These are phyloP conservation scores for Hyaloscypha bicolor DNA, from an alignment of 495 filamentous ascomycete genomes.

Conservation along the genomic window DNA sequence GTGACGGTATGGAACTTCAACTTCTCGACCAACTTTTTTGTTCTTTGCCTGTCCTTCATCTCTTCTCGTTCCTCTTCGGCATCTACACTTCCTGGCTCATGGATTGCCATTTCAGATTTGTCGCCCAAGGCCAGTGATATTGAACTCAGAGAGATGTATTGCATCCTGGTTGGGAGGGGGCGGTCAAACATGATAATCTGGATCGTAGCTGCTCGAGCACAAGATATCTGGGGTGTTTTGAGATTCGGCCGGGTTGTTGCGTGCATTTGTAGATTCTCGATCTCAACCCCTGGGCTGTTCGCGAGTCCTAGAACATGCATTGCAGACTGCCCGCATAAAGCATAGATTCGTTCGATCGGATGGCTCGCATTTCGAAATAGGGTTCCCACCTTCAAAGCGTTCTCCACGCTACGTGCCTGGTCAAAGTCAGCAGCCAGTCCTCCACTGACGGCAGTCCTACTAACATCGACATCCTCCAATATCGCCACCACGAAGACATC, in stretches of 20 bases:
- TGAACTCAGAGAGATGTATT: conserved; percentile 90
- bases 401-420: conserved; percentile 73
- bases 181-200: conserved; percentile 90
- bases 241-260: conserved; percentile 59
- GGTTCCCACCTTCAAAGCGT: conserved; percentile 80
- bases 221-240: conserved; percentile 71
- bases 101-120: conserved; percentile 53
- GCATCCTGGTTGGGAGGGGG: conserved; percentile 86
- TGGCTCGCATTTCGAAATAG: conserved; percentile 83
- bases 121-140: conserved; percentile 88
- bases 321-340: conserved; percentile 76
- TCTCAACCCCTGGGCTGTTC: conserved; percentile 58
- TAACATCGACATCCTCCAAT: conserved; percentile 87
- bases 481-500: conserved; percentile 90
- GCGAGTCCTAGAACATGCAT: conserved; percentile 85
- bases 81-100: conserved; percentile 50
- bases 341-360: conserved; percentile 77
- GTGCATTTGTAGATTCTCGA: conserved; percentile 72
- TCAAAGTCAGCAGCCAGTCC: conserved; percentile 21
- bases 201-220: conserved; percentile 65
- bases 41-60: conserved; percentile 51
- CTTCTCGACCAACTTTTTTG: conserved; percentile 76
- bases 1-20: conserved; percentile 84
- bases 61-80: conserved; percentile 67
- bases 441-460: conserved; percentile 27